These are phyloP conservation scores for Kentomonas sorsogonicus DNA, from an alignment of 208 protist species.

Conservation along the genomic window DNA sequence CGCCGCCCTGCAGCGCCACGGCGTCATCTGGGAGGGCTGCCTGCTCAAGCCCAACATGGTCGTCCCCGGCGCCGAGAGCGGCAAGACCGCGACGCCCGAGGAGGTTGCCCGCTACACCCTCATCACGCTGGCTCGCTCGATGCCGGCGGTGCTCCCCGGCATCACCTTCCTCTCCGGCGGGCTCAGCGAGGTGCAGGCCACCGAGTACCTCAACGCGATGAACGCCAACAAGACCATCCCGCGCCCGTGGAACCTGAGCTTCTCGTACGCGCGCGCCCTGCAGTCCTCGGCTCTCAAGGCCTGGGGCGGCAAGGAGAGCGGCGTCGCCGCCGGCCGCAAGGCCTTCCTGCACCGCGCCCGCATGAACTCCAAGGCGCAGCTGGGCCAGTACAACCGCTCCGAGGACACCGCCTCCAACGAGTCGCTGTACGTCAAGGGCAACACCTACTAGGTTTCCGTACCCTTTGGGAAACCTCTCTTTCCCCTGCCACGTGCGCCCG, in stretches of 20 bases:
- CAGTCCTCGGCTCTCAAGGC: constrained; percentile 89
- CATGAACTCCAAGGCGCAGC: constrained; percentile 80
- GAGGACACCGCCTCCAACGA: constrained; percentile 66
- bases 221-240: constrained; percentile 75
- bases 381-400: constrained; percentile 68
- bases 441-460: constrained; percentile 58
- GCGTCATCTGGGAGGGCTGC: constrained; percentile 93
- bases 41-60: constrained; percentile 98
- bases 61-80: constrained; percentile 78
- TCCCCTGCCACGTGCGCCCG: not conserved
- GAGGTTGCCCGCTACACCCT: constrained; percentile 90
- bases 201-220: constrained; percentile 95
- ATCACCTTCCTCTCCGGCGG: constrained; percentile 96
- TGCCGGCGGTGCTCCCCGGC: constrained; percentile 93
- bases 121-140: constrained; percentile 79
- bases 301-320: constrained; percentile 87
- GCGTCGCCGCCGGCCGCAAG: constrained; percentile 69
- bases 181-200: constrained; percentile 93
- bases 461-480: not conserved
- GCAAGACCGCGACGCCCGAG: constrained; percentile 55
- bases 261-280: constrained; percentile 95
- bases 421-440: constrained; percentile 87
- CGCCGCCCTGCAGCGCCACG: constrained; percentile 86
- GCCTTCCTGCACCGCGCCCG: constrained; percentile 76
- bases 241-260: constrained; percentile 90